Evolutionary conservation across 768 basidiomycete genomes (phyloP), one percentile per base, ranked within the genome.

Genomic region (Rhodocollybia butyracea): DNA sequence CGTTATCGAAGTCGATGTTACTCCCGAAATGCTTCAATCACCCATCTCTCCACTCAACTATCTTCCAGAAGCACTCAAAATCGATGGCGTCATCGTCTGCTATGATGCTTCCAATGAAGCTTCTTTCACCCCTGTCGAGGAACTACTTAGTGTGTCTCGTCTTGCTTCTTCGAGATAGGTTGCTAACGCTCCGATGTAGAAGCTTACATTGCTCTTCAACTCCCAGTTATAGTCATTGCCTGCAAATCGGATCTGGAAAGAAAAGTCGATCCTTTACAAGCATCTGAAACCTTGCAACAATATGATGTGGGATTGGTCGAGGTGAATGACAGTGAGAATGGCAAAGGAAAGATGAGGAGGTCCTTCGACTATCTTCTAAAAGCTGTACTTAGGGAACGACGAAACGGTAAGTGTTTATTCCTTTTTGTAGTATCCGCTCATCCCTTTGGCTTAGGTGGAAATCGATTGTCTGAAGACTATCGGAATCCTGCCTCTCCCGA

Each of bases 41-140:
- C 61, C 60, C 24, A 52, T 60, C 29, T 56, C 62, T 46, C 61
- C 66, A 38, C 64, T 65, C 52, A 56, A 65, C 34, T 63, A 65
- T 41, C 83, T 84, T 78, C 81, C 88, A 6, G 74, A 78, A 27
- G 74, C 84, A 22, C 85, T 87, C 19, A 67, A 68, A 17, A 74
- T 92, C 48, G 86, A 94, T 59, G 96, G 88, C 0, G 82, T 88
- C 13, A 80, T 97, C 51, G 76, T 97, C 24, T 97, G 94, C 64
- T 97, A 94, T 68, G 90, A 94, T 70, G 81, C 86, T 10, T 80
- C 83, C 1, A 74, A 82, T 55, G 65, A 66, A 54, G 68, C 73
- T 1, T 92, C 92, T 21, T 86, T 91, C 62, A 68, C 68, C 15
- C 85, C 83, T 15, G 78, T 95, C 17, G 78, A 83, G 66, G 77